Evolutionary conservation across 345 rosid species (phyloP).

Genomic region (Syzygium grande): DNA sequence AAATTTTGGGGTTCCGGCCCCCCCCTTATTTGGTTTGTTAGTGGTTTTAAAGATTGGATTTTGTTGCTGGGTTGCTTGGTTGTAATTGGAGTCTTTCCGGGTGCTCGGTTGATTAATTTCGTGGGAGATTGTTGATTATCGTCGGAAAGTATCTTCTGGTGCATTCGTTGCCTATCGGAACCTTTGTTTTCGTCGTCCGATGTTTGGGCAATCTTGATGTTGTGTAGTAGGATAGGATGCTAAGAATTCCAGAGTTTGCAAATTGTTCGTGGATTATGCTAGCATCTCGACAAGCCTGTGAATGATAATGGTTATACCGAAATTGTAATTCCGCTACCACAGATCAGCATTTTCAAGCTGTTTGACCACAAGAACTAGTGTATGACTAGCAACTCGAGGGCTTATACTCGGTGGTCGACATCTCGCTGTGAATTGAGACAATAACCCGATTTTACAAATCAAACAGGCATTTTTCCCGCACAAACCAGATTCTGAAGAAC

Average conservation of each 20-base stretch:
- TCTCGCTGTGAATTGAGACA: background rate
- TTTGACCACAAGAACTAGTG: background rate
- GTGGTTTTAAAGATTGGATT: background rate
- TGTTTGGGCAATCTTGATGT: background rate
- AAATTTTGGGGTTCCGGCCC: background rate
- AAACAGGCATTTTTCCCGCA: too few relatives aligned
- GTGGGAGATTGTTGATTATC: background rate
- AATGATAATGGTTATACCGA: background rate
- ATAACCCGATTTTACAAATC: too few relatives aligned
- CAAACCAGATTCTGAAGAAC: too few relatives aligned
- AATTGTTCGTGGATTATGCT: background rate
- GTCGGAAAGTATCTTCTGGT: background rate
- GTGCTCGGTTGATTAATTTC: background rate
- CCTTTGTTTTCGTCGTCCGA: background rate
- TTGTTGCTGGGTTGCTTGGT: background rate
- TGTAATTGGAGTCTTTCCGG: background rate
- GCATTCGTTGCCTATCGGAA: background rate
- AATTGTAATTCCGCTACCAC: background rate
- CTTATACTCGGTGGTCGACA: background rate
- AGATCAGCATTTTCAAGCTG: background rate
- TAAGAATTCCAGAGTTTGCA: background rate
- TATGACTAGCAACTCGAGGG: background rate
- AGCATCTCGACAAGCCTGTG: background rate
- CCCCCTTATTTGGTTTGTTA: background rate
- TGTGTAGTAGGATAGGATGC: background rate